Percentiles rank a stretch among this genome's conserved stretches.
These are phyloP conservation scores for Venturia oleaginea DNA, from an alignment of 2,329 filamentous ascomycete genomes.

Conservation along the genomic window DNA sequence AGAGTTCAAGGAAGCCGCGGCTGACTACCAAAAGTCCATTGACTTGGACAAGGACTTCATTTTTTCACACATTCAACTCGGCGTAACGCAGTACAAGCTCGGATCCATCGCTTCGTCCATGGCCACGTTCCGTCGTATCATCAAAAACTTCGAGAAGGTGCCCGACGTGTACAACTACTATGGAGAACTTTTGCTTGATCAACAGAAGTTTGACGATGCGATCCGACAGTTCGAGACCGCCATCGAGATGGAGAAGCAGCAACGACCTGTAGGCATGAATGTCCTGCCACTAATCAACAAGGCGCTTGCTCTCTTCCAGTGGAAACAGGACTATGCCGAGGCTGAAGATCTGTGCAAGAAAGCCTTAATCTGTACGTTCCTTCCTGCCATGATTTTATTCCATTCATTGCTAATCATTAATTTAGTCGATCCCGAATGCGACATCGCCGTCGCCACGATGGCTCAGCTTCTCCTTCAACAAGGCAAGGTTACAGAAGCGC, in stretches of 20 bases:
- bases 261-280: conserved; percentile 92
- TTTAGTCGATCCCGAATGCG: conserved; percentile 91
- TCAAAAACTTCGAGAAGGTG: conserved; percentile 96
- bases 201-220: conserved; percentile 89
- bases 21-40: conserved; percentile 99
- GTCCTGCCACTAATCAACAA: conserved; percentile 98
- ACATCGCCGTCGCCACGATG: conserved; percentile 98
- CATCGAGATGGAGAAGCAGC: conserved; percentile 96
- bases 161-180: conserved; percentile 99
- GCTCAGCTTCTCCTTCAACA: conserved; percentile 94
- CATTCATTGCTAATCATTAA: conserved; percentile 5
- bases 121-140: conserved; percentile 93
- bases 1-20: conserved; percentile 86
- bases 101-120: conserved; percentile 95
- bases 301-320: conserved; percentile 91
- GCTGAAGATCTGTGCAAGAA: conserved; percentile 96
- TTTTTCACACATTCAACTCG: conserved; percentile 98
- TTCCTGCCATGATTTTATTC: conserved; percentile 15
- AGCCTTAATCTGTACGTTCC: conserved; percentile 79
- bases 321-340: conserved; percentile 92
- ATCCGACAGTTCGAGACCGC: conserved; percentile 97
- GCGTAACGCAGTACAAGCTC: conserved; percentile 99
- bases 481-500: conserved; percentile 89
- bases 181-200: conserved; percentile 90
- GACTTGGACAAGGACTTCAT: conserved; percentile 94